A percentile compares a stretch with the other conserved stretches of the same genome.
Conservation (phyloP, 2,329 filamentous ascomycete species). For the Hirsutella rhossiliensis region DNA sequence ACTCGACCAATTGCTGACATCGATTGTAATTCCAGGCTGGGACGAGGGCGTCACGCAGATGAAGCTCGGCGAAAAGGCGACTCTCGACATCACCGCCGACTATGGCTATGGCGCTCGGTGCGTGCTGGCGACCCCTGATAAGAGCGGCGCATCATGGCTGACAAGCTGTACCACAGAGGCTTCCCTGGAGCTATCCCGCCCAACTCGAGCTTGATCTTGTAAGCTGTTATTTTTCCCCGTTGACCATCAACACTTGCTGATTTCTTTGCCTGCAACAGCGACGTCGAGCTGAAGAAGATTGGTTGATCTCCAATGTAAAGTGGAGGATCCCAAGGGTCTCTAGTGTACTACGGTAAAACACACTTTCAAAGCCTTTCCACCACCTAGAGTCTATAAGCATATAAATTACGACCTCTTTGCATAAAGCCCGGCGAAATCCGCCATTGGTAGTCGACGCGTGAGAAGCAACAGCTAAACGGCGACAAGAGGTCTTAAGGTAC, state of each 20-base stretch:
- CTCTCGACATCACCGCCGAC: constrained; percentile 58
- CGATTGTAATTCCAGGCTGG: constrained; percentile 45
- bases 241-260: not conserved
- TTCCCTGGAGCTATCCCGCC: constrained; percentile 69
- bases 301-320: no score
- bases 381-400: no score
- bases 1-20: not conserved
- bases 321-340: no score
- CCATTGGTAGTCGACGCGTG: no score
- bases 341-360: no score
- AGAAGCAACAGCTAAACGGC: no score
- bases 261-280: not conserved
- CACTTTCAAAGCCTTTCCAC: no score
- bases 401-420: no score
- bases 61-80: constrained; percentile 84
- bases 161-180: constrained; percentile 38
- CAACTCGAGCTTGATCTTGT: constrained; percentile 73
- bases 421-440: no score
- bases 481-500: no score
- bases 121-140: constrained; percentile 16
- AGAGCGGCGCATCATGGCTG: constrained; percentile 1
- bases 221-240: constrained; percentile 23
- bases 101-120: constrained; percentile 8
- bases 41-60: constrained; percentile 77
- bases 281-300: constrained; percentile 4